Evolutionary conservation across 2,329 filamentous ascomycete species (phyloP), one percentile per base, ranked within the genome.

Genomic region (Diaporthe ilicicola): DNA sequence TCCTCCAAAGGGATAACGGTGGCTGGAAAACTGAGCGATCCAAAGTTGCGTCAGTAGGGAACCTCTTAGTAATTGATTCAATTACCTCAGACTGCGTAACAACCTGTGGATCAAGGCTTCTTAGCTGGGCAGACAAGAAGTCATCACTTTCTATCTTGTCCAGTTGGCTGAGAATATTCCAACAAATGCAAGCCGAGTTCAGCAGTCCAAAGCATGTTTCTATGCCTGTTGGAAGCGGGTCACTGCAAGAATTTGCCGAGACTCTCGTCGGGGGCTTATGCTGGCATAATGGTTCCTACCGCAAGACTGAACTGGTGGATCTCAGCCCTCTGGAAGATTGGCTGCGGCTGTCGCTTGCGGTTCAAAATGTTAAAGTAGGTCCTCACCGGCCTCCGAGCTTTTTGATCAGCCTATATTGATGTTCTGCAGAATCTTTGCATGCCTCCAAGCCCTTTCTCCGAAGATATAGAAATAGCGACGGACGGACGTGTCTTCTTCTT

Each of bases 401-500:
- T 24, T 3, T 22, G 13, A 1, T n/a, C 24, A 1, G n/a, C 17
- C 15, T 4, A 42, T 24, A 13, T 27, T 61, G 24, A 42, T 22
- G 8, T 5, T 1, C 9, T 1, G 9, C 22, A 48, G 22, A 12
- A 7, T 2, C 37, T 13, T 27, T 2, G 12, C 4, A 2, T n/a
- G 5, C 62, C 65, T n/a, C 70, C 65, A 13, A 69, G 29, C 13
- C 50, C 55, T 2, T 46, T 64, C 4, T 39, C 64, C 6, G 32
- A 69, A 10, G 24, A 24, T 10, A 34, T 71, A 12, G 44, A 71
- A 22, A 12, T 64, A 6, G 70, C 50, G 29, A 69, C 70, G 6
- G 70, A 71, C 4, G 65, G 65, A 1, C 55, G 65, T 2, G 55
- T 50, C 9, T 62, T 71, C 39, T 71, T 71, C n/a, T 5, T 42